Evolutionary conservation across 2,329 filamentous ascomycete species (phyloP).

Genomic region (Fusarium burgessii): DNA sequence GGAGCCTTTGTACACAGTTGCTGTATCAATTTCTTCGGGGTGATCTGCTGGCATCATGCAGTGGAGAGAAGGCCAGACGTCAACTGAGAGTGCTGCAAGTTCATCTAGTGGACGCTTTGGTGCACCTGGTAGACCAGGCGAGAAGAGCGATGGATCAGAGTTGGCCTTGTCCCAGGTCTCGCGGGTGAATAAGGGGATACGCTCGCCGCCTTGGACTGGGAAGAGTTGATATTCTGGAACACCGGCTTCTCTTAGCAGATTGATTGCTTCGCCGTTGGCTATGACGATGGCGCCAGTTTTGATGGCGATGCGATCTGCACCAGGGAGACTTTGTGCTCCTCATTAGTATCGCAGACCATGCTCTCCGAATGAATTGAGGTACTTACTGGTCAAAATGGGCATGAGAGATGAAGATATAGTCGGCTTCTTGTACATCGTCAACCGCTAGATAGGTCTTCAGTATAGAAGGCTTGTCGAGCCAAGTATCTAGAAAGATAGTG

Average conservation of each 20-base stretch:
- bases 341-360: background rate
- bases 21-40: background rate
- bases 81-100: background rate
- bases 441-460: background rate
- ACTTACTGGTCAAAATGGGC: slow-evolving; percentile 7
- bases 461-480: background rate
- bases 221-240: background rate
- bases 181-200: background rate
- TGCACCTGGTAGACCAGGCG: background rate
- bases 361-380: rapidly evolving
- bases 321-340: background rate
- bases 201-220: background rate
- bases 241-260: background rate
- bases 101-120: background rate
- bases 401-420: background rate
- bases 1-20: background rate
- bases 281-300: slow-evolving; percentile 3
- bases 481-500: background rate
- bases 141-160: background rate
- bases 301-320: slow-evolving; percentile 8
- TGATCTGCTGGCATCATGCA: background rate
- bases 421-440: background rate
- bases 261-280: background rate
- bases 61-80: background rate
- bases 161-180: background rate